phyloP scores from a whole-genome alignment of 2,329 filamentous ascomycete species.

The Pseudopithomyces maydicus region DNA sequence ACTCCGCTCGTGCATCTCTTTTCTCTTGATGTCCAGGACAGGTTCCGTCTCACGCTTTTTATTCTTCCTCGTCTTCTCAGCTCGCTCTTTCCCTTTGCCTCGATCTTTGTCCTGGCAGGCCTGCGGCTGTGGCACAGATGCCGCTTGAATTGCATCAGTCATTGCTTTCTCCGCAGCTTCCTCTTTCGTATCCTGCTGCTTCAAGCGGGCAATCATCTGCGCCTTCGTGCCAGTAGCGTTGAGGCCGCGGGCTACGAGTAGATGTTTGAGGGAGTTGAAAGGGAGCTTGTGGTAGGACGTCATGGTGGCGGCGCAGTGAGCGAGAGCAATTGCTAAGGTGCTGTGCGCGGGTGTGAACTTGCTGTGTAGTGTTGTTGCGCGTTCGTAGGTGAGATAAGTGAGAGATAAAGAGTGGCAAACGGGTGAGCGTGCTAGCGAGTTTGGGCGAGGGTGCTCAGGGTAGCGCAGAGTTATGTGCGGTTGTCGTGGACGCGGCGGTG shows the following conservation, averaged over 20 bases:
- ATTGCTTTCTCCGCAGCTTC: not conserved
- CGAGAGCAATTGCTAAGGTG: not conserved
- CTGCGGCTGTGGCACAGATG: not conserved
- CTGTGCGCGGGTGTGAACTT: not conserved
- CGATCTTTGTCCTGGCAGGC: not conserved
- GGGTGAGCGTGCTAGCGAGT: too few relatives aligned
- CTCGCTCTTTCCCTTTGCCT: not conserved
- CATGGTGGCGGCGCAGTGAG: constrained; percentile 46
- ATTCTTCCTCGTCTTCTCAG: not conserved
- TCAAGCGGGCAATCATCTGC: constrained; percentile 8
- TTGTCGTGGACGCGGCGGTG: too few relatives aligned
- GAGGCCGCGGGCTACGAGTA: constrained; percentile 71
- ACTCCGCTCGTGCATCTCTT: not conserved
- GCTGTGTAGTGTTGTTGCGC: too few relatives aligned
- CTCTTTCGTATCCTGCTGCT: constrained; percentile 7
- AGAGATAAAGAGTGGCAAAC: not conserved
- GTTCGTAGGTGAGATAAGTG: not conserved
- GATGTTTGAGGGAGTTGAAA: constrained; percentile 77
- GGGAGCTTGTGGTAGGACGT: constrained; percentile 70
- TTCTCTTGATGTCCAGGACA: not conserved
- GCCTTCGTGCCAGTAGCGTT: constrained; percentile 19
- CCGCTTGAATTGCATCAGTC: not conserved
- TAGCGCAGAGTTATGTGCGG: too few relatives aligned
- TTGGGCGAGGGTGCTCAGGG: too few relatives aligned
- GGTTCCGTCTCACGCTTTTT: not conserved